Evolutionary conservation across 2,329 filamentous ascomycete species (phyloP).

Genomic region (Arthrobotrys megalospora): DNA sequence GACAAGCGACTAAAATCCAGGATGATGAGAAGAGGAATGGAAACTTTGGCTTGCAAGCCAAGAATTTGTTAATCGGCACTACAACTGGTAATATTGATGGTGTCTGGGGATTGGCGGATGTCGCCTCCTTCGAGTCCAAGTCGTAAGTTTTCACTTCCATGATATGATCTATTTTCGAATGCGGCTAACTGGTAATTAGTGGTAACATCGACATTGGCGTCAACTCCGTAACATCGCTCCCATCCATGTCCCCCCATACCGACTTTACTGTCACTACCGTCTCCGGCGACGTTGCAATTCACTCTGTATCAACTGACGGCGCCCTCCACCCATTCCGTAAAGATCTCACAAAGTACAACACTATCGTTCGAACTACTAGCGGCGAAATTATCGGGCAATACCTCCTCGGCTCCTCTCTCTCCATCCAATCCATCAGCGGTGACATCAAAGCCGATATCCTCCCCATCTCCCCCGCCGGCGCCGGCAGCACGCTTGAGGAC

Average conservation of each 20-base stretch:
- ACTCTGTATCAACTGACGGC: constrained; percentile 58
- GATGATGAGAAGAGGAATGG: constrained; percentile 36
- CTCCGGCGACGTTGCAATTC: constrained; percentile 52
- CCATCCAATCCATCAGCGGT: constrained; percentile 52
- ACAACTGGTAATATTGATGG: constrained; percentile 51
- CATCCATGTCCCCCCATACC: constrained; percentile 28
- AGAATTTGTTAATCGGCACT: constrained; percentile 35
- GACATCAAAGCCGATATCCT: constrained; percentile 59
- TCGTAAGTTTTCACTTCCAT: constrained; percentile 39
- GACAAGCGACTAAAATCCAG: constrained; percentile 47
- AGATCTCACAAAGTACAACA: constrained; percentile 49
- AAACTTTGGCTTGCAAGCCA: constrained; percentile 59
- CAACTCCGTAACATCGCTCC: constrained; percentile 40
- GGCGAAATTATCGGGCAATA: constrained; percentile 58
- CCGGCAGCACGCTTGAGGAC: constrained; percentile 38
- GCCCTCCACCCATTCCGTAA: constrained; percentile 53
- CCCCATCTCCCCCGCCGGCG: constrained; percentile 41
- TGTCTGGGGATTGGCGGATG: constrained; percentile 56
- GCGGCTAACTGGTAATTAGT: constrained; percentile 16
- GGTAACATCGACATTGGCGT: constrained; percentile 56
- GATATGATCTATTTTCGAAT: not conserved
- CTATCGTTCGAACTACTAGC: constrained; percentile 41
- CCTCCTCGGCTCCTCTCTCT: constrained; percentile 54
- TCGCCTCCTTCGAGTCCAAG: constrained; percentile 41
- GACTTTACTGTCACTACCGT: constrained; percentile 43